phyloP scores from a whole-genome alignment of 2,329 filamentous ascomycete genomes.

The Zymoseptoria ardabiliae region DNA sequence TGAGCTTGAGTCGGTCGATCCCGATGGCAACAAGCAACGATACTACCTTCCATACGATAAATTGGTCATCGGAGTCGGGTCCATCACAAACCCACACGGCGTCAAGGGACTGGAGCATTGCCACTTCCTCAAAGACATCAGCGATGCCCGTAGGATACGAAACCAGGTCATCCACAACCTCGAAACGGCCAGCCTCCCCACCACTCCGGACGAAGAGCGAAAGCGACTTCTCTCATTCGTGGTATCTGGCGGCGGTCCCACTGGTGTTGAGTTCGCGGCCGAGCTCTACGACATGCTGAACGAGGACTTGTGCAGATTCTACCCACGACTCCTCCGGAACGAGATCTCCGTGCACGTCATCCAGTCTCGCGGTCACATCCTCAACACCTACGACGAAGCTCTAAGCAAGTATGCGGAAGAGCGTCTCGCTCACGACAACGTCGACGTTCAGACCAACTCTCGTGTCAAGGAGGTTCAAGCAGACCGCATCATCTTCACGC shows the following conservation, averaged over 20 bases:
- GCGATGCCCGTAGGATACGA: constrained; percentile 81
- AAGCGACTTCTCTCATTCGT: constrained; percentile 86
- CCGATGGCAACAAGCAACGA: constrained; percentile 61
- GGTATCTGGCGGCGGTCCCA: constrained; percentile 90
- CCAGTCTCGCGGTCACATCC: constrained; percentile 85
- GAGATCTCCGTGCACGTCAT: constrained; percentile 97
- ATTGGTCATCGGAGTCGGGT: constrained; percentile 84
- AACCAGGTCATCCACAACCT: constrained; percentile 85
- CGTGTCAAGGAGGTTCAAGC: constrained; percentile 80
- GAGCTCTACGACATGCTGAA: constrained; percentile 95
- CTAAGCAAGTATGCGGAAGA: constrained; percentile 88
- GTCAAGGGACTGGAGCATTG: constrained; percentile 92
- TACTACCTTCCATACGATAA: constrained; percentile 99
- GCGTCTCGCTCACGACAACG: constrained; percentile 81
- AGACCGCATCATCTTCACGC: constrained; percentile 83
- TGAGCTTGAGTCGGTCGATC: constrained; percentile 69
- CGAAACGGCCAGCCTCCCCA: constrained; percentile 86
- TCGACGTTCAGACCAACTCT: constrained; percentile 87
- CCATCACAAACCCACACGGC: constrained; percentile 87
- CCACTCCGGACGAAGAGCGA: constrained; percentile 80
- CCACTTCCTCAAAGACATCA: constrained; percentile 90
- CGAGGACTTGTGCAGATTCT: constrained; percentile 77
- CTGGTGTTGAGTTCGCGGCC: constrained; percentile 94
- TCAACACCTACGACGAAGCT: constrained; percentile 97
- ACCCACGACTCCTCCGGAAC: constrained; percentile 85